These are phyloP conservation scores for Violaceomyces palustris DNA, from an alignment of 1,284 basidiomycete genomes.

Conservation along the genomic window DNA sequence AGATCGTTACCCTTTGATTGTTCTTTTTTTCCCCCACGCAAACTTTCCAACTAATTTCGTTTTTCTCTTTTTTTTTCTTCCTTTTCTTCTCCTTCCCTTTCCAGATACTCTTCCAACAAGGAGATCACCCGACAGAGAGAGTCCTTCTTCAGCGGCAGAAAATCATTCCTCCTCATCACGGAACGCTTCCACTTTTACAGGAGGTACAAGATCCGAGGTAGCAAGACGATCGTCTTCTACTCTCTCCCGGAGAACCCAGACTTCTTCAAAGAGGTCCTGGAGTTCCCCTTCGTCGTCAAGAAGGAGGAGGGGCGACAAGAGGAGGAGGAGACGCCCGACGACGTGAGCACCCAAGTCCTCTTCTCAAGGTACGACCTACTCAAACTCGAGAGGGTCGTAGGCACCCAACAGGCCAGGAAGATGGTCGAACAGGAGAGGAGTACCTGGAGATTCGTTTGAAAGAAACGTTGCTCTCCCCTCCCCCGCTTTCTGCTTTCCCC, in stretches of 20 bases:
- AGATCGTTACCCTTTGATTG: conserved; percentile 1
- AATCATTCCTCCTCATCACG: conserved; percentile 79
- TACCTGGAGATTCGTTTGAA: conserved; percentile 43
- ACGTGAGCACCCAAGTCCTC: conserved; percentile 61
- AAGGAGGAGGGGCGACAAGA: conserved; percentile 11
- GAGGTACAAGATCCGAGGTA: conserved; percentile 66
- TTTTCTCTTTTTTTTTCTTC: not conserved
- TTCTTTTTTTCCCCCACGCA: no score
- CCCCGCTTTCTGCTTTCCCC: not conserved
- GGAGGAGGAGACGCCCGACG: conserved; percentile 64
- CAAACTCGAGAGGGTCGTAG: conserved; percentile 72
- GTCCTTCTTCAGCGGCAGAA: conserved; percentile 83
- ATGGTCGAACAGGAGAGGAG: conserved; percentile 37
- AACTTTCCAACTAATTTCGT: no score
- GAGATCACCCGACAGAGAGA: conserved; percentile 90
- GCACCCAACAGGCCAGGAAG: conserved; percentile 39
- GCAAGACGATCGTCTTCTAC: conserved; percentile 88
- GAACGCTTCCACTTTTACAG: conserved; percentile 98
- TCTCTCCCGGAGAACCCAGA: conserved; percentile 80
- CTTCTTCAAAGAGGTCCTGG: conserved; percentile 83
- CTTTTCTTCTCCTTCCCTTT: not conserved
- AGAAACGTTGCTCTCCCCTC: not conserved
- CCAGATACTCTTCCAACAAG: conserved; percentile 83
- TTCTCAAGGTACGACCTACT: conserved; percentile 87
- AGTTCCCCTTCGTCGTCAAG: conserved; percentile 69